Evolutionary conservation across 179 eudicot genomes (phyloP), one percentile per base, ranked within the genome.

Genomic region (Nepenthes alata): DNA sequence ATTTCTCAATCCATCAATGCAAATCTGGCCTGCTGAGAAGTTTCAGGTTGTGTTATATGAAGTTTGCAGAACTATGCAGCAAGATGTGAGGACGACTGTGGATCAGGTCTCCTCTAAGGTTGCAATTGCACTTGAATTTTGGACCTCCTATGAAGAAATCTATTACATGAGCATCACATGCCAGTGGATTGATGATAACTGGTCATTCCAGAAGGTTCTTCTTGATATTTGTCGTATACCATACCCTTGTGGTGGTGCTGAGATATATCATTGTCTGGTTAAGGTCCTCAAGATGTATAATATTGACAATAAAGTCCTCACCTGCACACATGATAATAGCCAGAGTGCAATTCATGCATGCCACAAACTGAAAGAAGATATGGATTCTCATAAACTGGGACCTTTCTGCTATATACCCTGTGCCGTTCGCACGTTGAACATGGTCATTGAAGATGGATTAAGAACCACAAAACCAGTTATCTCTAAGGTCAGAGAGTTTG

Each of bases 301-400:
- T 63, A 78, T 89, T 59, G 85, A 82, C 52, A 75, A 64, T 53
- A 80, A 78, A 68, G 73, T 86, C 67, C 78, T 89, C 52, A 81
- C 91, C 49, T 86, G 91, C 77, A 89, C 96, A 41, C 88, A 88
- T 74, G 90, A 88, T 72, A 84, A 79, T 63, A 84, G 83, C 70
- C 79, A 87, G 70, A 76, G 77, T 72, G 89, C 89, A 5, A 38
- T 80, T 70, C 78, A 77, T 60, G 94, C 93, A 45, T 88, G 96
- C 69, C 88, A 74, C 74, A 77, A 78, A 54, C 67, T 86, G 62
- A 86, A 86, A 78, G 88, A 80, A 65, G 84, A 86, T 59, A 73
- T 84, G 75, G 94, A 88, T 66, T 73, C 73, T 65, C 88, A 80
- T 68, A 86, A 86, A 79, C 64, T 74, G 61, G 80, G 82, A 48